Base-by-base conservation (phyloP, 306 rosid species). In the Fagus sylvatica region DNA sequence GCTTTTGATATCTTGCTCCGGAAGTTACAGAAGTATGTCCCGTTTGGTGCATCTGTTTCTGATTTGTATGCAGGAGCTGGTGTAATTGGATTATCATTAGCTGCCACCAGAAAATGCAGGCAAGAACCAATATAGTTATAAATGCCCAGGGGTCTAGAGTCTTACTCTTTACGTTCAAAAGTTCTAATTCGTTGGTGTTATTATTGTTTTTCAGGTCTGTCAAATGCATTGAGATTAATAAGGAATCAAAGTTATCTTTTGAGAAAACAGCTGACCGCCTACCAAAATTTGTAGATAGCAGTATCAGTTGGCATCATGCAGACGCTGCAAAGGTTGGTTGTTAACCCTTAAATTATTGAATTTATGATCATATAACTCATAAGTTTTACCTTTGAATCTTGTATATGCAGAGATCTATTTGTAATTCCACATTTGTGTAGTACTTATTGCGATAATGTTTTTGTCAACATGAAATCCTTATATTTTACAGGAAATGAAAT, bases 61-160 rank as follows among this genome's bases (percentile, higher is more conserved):
- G 98, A 95, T 82, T 85, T 95, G 82, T 95, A 95, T 83, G 98
- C 98, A 73, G 98, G 98, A 80, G 98, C 97, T 55, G 98, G 98
- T 78, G 98, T 83, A 61, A 95, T 95, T 73, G 98, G 98, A 69
- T 82, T 92, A 80, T 94, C 98, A 79, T 85, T 94, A 74, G 98
- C 98, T 61, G 89, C 87, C 79, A 73, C 95, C 51, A 90, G 97
- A 85, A 91, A 92, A 81, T 92, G 98, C 97, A 94, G 98, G 98
- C 88, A 90, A 83, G 93, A 72, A 76, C 78, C 68, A 46, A 55
- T 67, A 74, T 74, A 70, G 53, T 72, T 86, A 61, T 80, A 57
- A 80, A 80, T 53, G 57, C 59, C 10, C 72, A 54, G 32, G 28
- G 37, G 53, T 37, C 17, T 36, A 51, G 66, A 79, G 36, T 64